Percentiles rank a stretch among this genome's conserved stretches.
Evolutionary conservation across 2,329 filamentous ascomycete species (phyloP).

Genomic region (Cyphellophora europaea): DNA sequence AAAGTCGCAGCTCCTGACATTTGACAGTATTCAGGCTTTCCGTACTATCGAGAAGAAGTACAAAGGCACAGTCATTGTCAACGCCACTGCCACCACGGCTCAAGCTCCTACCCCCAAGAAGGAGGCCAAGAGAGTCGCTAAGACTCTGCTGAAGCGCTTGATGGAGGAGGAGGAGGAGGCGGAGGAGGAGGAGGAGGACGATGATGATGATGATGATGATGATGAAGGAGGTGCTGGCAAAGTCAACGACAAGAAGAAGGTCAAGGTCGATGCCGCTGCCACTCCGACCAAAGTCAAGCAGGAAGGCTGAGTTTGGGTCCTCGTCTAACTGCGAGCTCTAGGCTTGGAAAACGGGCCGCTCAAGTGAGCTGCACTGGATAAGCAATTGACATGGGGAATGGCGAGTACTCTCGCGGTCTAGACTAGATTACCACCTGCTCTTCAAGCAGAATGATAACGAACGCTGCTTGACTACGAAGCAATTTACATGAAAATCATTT

Average conservation of each 20-base stretch:
- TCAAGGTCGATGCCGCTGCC: not conserved
- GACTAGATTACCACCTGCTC: not conserved
- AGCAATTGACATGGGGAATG: not conserved
- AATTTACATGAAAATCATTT: too few relatives aligned
- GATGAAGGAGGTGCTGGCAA: too few relatives aligned
- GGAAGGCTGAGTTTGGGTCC: not conserved
- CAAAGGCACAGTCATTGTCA: not conserved
- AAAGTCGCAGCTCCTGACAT: not conserved
- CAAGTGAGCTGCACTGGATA: not conserved
- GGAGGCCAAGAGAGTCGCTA: not conserved
- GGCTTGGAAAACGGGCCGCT: not conserved
- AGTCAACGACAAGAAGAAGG: slow-evolving; percentile 9
- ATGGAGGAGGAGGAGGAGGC: not conserved
- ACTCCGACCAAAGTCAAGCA: not conserved
- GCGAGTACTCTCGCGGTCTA: not conserved
- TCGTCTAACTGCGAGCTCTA: not conserved
- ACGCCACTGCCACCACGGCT: not conserved
- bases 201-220: not conserved
- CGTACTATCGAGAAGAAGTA: slow-evolving; percentile 2
- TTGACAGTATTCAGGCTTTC: slow-evolving; percentile 3
- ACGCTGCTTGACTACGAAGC: too few relatives aligned
- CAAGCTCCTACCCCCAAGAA: slow-evolving; percentile 1
- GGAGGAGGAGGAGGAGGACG: not conserved
- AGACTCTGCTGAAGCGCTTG: not conserved
- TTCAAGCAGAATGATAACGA: not conserved